Evolutionary conservation across 2,329 filamentous ascomycete genomes (phyloP), one percentile per base, ranked within the genome.

Genomic region (Truncatella angustata): DNA sequence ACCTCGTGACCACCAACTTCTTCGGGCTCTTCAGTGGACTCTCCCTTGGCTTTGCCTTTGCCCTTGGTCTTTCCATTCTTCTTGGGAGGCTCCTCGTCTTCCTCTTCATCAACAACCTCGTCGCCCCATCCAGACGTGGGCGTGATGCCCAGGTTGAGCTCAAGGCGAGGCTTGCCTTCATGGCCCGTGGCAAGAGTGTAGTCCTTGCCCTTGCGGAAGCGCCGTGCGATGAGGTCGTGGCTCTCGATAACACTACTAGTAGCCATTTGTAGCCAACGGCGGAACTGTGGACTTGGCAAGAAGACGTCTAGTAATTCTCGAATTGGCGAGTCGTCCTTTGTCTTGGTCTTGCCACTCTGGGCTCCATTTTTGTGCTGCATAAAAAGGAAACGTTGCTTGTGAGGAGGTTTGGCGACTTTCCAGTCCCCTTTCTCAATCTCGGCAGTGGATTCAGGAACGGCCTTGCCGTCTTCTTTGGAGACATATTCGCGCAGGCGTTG

Each of bases 351-450:
- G 10, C 51, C 48, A 3, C 52, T 40, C 6, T 49, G 28, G 23
- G 37, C 28, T 44, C 70, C 56, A 49, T 71, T 70, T 46, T 63
- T 77, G 58, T 72, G 74, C 60, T 91, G 85, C 54, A 90, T 81
- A 70, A 94, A 99, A 2, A 96, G 77, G 68, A 88, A 99, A 12
- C 92, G 89, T 66, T 97, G 91, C 74, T 99, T 99, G 73, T 99
- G 92, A 0, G 94, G 94, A 35, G 94, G 94, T 28, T 84, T 81
- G 5, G 94, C 90, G 7, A 95, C 87, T 55, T 79, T 82, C 89
- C 90, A 94, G 0, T 73, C 71, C 37, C 75, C 81, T 56, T 76
- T 76, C 62, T 86, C 82, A 54, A 88, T 84, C 52, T 80, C 77
- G 0, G 69, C 64, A 42, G 79, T 82, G 14, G 73, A 68, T 14